Conservation (phyloP, 352 stramenopile species). For the Discostella stelligera region DNA sequence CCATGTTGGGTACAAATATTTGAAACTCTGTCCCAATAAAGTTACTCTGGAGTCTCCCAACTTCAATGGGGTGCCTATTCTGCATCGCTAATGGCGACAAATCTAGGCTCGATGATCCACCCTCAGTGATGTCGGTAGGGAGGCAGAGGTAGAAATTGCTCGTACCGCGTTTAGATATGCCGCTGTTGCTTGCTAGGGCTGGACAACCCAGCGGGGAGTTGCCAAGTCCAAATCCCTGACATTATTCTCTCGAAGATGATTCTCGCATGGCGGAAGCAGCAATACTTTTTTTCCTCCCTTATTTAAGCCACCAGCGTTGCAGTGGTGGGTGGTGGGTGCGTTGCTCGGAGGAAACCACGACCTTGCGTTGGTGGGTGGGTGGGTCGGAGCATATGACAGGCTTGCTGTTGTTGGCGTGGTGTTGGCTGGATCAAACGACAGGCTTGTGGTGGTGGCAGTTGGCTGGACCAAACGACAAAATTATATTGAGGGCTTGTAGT, state of each 20-base stretch:
- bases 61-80: constrained; percentile 20
- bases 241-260: constrained; percentile 1
- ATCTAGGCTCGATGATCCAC: constrained; percentile 5
- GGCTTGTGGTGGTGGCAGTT: too few relatives aligned
- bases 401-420: too few relatives aligned
- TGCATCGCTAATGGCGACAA: constrained; percentile 22
- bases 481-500: too few relatives aligned
- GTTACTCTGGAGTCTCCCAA: constrained; percentile 75
- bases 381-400: too few relatives aligned
- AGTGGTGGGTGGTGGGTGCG: too few relatives aligned
- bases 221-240: constrained; percentile 12
- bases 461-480: too few relatives aligned
- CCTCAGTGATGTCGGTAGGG: constrained; percentile 23
- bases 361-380: too few relatives aligned
- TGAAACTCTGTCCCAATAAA: constrained; percentile 81
- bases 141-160: constrained; percentile 77
- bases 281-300: constrained; percentile 33
- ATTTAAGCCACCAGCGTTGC: constrained; percentile 72
- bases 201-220: constrained; percentile 11
- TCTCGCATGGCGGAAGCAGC: background rate
- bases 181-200: constrained; percentile 14
- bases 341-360: too few relatives aligned
- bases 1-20: too few relatives aligned
- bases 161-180: constrained; percentile 55
- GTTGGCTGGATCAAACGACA: too few relatives aligned